phyloP scores from a whole-genome alignment of 495 filamentous ascomycete species.

The Daldinia decipiens region DNA sequence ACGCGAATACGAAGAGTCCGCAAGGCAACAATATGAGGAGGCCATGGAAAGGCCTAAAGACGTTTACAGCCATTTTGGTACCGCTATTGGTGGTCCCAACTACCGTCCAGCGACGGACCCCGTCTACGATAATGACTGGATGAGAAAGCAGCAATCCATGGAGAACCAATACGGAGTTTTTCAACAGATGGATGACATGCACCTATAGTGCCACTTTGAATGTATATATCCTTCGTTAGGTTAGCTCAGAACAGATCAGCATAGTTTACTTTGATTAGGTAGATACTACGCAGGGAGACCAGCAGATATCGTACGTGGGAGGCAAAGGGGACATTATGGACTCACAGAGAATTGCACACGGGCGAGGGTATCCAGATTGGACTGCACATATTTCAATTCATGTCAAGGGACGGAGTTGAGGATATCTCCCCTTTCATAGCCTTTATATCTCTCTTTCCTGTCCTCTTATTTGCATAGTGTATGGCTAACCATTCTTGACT shows the following conservation, averaged over 20 bases:
- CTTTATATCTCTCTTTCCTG: constrained; percentile 34
- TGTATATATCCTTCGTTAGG: constrained; percentile 41
- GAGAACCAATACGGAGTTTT: constrained; percentile 68
- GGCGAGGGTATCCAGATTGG: constrained; percentile 27
- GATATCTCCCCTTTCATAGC: constrained; percentile 35
- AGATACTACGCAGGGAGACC: constrained; percentile 17
- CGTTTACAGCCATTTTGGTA: constrained; percentile 51
- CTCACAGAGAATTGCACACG: not conserved
- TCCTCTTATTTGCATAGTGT: constrained; percentile 22
- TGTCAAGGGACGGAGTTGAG: constrained; percentile 41
- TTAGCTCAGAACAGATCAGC: constrained; percentile 26
- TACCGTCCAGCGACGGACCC: constrained; percentile 71
- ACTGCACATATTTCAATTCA: constrained; percentile 41
- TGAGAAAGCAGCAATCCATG: constrained; percentile 61
- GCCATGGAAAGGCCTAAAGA: constrained; percentile 52
- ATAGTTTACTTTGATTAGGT: constrained; percentile 25
- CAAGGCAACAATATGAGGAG: constrained; percentile 49
- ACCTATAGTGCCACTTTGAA: constrained; percentile 33
- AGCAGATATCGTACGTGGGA: not conserved
- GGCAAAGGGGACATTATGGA: not conserved
- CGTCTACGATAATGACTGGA: constrained; percentile 65
- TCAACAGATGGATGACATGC: constrained; percentile 55
- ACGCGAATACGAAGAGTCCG: constrained; percentile 60
- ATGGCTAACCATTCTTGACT: constrained; percentile 40
- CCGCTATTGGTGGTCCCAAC: constrained; percentile 51